Evolutionary conservation across 2,329 filamentous ascomycete genomes (phyloP).

Genomic region (Paecilomyces formosus): DNA sequence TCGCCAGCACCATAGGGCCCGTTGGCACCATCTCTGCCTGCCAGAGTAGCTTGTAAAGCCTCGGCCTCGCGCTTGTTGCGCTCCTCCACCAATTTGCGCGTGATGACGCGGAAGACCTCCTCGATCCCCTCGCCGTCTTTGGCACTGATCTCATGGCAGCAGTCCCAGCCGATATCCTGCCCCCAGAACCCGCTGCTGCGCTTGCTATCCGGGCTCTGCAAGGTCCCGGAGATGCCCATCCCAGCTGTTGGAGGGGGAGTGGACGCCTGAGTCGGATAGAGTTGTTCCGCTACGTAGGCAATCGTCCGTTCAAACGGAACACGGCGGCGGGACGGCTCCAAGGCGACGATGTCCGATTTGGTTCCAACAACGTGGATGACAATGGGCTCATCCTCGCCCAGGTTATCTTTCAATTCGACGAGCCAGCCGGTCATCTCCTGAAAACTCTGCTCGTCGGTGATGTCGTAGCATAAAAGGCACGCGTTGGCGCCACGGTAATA

Average conservation of each 20-base stretch:
- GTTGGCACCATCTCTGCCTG: slow-evolving; percentile 28
- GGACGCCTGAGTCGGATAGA: slow-evolving; percentile 62
- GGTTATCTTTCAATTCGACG: slow-evolving; percentile 71
- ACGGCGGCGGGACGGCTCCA: slow-evolving; percentile 68
- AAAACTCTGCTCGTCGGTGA: slow-evolving; percentile 79
- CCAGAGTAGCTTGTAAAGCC: slow-evolving; percentile 38
- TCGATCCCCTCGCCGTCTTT: slow-evolving; percentile 94
- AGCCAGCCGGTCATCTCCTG: slow-evolving; percentile 91
- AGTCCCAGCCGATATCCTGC: slow-evolving; percentile 91
- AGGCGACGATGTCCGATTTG: slow-evolving; percentile 82
- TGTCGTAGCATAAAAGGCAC: slow-evolving; percentile 89
- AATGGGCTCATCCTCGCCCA: slow-evolving; percentile 59
- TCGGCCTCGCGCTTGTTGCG: slow-evolving; percentile 47
- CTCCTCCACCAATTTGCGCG: slow-evolving; percentile 75
- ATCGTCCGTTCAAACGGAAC: slow-evolving; percentile 95
- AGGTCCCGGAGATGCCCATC: slow-evolving; percentile 18
- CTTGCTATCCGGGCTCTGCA: slow-evolving; percentile 35
- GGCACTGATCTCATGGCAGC: slow-evolving; percentile 92
- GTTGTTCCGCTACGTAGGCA: slow-evolving; percentile 86
- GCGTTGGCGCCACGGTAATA: slow-evolving; percentile 96
- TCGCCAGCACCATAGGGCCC: slow-evolving; percentile 42
- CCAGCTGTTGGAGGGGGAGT: slow-evolving; percentile 61
- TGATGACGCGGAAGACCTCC: slow-evolving; percentile 88
- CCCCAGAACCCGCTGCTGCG: slow-evolving; percentile 59
- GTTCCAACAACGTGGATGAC: slow-evolving; percentile 94